These are phyloP conservation scores for Penicillium flavigenum DNA, from an alignment of 495 filamentous ascomycete species.

Conservation along the genomic window DNA sequence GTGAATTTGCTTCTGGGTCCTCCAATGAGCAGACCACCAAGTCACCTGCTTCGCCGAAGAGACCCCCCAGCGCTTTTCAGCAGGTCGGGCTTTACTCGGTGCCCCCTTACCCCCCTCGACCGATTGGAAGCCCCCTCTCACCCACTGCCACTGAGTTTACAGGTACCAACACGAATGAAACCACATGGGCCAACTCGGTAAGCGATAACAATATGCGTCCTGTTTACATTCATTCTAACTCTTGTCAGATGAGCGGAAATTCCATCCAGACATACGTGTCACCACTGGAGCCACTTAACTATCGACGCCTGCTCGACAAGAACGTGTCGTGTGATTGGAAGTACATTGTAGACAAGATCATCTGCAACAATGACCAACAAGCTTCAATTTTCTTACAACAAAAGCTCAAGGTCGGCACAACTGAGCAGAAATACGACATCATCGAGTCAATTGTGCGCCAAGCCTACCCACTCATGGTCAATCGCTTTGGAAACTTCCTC, in stretches of 20 bases:
- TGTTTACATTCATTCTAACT: slow-evolving; percentile 13
- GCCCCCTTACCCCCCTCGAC: slow-evolving; percentile 63
- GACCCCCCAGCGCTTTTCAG: slow-evolving; percentile 42
- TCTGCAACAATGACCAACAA: slow-evolving; percentile 98
- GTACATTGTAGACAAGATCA: slow-evolving; percentile 99
- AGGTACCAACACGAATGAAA: slow-evolving; percentile 37
- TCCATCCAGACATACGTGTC: slow-evolving; percentile 72
- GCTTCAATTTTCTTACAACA: slow-evolving; percentile 98
- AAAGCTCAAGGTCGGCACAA: slow-evolving; percentile 95
- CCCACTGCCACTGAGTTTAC: slow-evolving; percentile 83
- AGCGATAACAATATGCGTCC: slow-evolving; percentile 17
- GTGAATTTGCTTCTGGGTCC: slow-evolving; percentile 34
- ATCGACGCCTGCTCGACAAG: slow-evolving; percentile 90
- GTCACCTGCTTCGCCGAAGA: slow-evolving; percentile 34
- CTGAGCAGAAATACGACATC: slow-evolving; percentile 95
- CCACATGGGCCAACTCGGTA: slow-evolving; percentile 53
- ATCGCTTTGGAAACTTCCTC: slow-evolving; percentile 94
- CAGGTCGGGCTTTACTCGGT: slow-evolving; percentile 52
- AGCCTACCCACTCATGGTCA: slow-evolving; percentile 95
- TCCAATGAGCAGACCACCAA: slow-evolving; percentile 16
- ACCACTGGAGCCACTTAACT: slow-evolving; percentile 92
- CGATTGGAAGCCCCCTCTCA: slow-evolving; percentile 78
- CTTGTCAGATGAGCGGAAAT: slow-evolving; percentile 47
- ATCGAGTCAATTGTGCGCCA: slow-evolving; percentile 95
- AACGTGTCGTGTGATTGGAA: slow-evolving; percentile 99